Evolutionary conservation across 176 grass and related monocot genomes (phyloP), one percentile per base, ranked within the genome.

Genomic region (Ampelocalamus luodianensis): DNA sequence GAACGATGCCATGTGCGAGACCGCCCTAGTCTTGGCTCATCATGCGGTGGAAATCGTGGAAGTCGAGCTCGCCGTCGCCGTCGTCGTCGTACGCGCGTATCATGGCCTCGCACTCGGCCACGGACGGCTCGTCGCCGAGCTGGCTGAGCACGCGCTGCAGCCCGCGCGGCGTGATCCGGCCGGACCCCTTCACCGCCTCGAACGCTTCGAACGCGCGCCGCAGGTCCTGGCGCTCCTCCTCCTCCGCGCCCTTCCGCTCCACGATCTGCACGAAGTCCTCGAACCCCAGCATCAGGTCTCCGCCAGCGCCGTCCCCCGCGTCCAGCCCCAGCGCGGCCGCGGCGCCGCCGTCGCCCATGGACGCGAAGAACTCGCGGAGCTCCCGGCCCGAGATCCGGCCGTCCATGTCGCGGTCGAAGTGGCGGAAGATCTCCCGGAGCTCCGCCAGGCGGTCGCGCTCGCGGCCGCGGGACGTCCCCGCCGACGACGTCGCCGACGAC

Each of bases 101-200:
- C 93, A 98, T 98, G 82, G 89, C 82, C 74, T 93, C 72, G 83
- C 95, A 98, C 49, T 95, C 87, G 20, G 93, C 85, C 1, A 98
- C 78, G 3, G 95, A 92, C 37, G 82, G 89, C 13, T 95, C 95
- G 51, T 98, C 95, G 23, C 95, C 95, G 12, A 98, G 91, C 76
- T 85, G 82, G 77, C 93, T 86, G 39, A 98, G 89, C 87, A 95
- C 93, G 53, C 91, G 86, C 87, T 98, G 93, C 85, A 98, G 22
- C 2, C 95, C 95, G 51, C 83, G 80, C 54, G 95, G 85, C 71
- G 95, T 98, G 83, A 98, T 98, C 78, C 95, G 79, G n/a, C 95
- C 95, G 29, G 93, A 95, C 34, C 95, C 95, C 87, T 98, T 98
- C 60, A 92, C 95, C 6, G 87, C 95, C 95, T 98, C 95, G 61